These are phyloP conservation scores for Botrytis sinoallii DNA, from an alignment of 2,329 filamentous ascomycete species.

Conservation along the genomic window DNA sequence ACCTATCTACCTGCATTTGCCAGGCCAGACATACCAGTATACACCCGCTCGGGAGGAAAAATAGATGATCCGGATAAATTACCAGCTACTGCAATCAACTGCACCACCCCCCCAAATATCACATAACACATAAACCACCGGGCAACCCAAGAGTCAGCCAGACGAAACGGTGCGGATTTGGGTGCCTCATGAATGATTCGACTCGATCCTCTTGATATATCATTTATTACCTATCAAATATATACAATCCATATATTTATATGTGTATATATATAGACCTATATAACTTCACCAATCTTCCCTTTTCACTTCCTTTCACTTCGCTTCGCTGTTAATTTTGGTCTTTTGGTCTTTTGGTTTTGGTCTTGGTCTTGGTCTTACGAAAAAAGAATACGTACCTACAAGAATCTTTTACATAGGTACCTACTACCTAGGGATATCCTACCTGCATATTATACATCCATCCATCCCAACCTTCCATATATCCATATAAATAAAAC, in stretches of 20 bases:
- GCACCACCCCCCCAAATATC: not conserved
- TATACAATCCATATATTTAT: not conserved
- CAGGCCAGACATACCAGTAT: not conserved
- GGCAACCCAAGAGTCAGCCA: slow-evolving; percentile 1
- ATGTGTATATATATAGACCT: not conserved
- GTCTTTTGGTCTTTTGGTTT: too few species aligned
- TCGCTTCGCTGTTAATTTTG: not conserved
- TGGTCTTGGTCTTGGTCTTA: not conserved
- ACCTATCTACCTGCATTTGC: not conserved
- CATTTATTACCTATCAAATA: not conserved
- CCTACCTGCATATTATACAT: not conserved
- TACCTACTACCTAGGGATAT: not conserved
- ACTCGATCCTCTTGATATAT: not conserved
- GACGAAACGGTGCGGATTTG: not conserved
- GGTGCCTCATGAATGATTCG: not conserved
- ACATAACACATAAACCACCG: not conserved
- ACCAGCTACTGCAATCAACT: not conserved
- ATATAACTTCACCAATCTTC: not conserved
- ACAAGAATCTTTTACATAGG: not conserved
- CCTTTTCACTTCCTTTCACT: not conserved
- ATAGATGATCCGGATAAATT: slow-evolving; percentile 9
- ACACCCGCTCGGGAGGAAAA: slow-evolving; percentile 2
- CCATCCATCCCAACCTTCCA: not conserved
- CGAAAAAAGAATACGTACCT: not conserved
- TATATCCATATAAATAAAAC: not conserved